These are phyloP conservation scores for Aspergillus olivimuriae DNA, from an alignment of 495 filamentous ascomycete species.

Conservation along the genomic window DNA sequence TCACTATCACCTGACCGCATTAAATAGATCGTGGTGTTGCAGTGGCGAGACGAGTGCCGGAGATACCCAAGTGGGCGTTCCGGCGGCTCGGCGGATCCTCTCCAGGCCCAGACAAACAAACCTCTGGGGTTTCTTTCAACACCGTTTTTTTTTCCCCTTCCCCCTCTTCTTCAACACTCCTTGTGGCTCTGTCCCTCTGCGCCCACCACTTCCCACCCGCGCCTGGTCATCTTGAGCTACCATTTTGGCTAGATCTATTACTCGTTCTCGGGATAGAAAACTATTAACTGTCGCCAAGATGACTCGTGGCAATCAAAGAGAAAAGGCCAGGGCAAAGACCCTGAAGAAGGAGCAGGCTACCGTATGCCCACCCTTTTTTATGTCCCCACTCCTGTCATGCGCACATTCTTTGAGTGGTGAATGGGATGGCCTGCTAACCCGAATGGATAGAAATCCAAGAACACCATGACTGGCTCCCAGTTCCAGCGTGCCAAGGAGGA, in stretches of 20 bases:
- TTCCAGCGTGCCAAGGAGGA: constrained; percentile 67
- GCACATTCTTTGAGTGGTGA: constrained; percentile 5
- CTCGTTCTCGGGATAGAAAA: too few relatives aligned
- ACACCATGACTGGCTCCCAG: constrained; percentile 55
- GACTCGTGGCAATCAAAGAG: constrained; percentile 91
- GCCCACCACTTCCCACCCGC: background rate
- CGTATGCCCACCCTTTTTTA: constrained; percentile 21
- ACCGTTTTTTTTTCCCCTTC: background rate
- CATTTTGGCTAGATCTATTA: too few relatives aligned
- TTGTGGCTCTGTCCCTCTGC: background rate
- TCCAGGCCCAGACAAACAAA: too few relatives aligned
- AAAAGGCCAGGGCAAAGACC: constrained; percentile 78
- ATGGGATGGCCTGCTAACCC: background rate
- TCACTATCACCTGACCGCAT: too few relatives aligned
- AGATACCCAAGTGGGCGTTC: background rate
- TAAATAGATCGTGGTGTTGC: too few relatives aligned
- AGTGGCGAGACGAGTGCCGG: too few relatives aligned
- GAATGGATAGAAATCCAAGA: constrained; percentile 63
- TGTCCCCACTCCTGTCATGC: background rate
- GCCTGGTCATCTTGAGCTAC: background rate
- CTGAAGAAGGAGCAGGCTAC: constrained; percentile 54
- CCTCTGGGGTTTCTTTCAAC: background rate
- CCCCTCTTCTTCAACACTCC: background rate
- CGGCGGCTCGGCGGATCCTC: background rate
- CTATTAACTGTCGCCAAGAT: too few relatives aligned